Conservation (phyloP, 768 basidiomycete species). For the Auriculariales sp. region DNA sequence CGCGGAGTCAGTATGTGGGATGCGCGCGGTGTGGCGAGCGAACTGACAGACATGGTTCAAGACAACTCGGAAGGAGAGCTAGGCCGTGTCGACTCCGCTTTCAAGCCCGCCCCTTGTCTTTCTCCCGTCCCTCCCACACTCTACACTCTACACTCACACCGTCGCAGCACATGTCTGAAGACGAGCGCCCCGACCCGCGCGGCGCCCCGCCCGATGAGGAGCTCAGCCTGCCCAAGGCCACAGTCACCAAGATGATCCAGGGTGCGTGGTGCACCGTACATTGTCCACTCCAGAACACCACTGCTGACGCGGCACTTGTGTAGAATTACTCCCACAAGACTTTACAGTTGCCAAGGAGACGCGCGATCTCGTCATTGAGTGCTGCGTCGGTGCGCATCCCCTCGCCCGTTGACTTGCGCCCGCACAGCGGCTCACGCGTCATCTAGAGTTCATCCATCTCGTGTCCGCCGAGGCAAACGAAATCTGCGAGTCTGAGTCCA, state of each 20-base stretch:
- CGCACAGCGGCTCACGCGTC: neutral
- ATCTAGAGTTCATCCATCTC: constrained; percentile 88
- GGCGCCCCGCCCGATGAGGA: constrained; percentile 71
- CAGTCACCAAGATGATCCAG: constrained; percentile 91
- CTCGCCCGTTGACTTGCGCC: neutral
- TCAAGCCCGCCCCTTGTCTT: neutral
- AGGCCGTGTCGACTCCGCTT: constrained; percentile 1
- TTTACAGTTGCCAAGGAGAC: constrained; percentile 90
- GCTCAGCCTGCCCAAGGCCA: constrained; percentile 89
- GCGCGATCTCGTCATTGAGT: constrained; percentile 92
- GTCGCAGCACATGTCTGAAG: constrained; percentile 62
- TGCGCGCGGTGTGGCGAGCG: constrained; percentile 25
- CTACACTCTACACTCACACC: neutral
- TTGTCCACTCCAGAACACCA: neutral
- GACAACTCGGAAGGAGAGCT: constrained; percentile 9
- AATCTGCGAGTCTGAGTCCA: constrained; percentile 93
- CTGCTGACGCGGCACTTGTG: neutral
- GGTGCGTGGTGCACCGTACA: constrained; percentile 32
- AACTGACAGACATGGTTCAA: constrained; percentile 24
- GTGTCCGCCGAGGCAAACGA: constrained; percentile 97
- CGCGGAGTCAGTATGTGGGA: neutral
- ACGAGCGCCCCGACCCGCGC: constrained; percentile 35
- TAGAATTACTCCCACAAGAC: constrained; percentile 83
- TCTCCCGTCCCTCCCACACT: neutral
- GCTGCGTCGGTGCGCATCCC: constrained; percentile 74